A percentile compares a stretch with the other conserved stretches of the same genome.
Evolutionary conservation across 2,329 filamentous ascomycete species (phyloP).

Genomic region (Aspergillus pseudoterreus): DNA sequence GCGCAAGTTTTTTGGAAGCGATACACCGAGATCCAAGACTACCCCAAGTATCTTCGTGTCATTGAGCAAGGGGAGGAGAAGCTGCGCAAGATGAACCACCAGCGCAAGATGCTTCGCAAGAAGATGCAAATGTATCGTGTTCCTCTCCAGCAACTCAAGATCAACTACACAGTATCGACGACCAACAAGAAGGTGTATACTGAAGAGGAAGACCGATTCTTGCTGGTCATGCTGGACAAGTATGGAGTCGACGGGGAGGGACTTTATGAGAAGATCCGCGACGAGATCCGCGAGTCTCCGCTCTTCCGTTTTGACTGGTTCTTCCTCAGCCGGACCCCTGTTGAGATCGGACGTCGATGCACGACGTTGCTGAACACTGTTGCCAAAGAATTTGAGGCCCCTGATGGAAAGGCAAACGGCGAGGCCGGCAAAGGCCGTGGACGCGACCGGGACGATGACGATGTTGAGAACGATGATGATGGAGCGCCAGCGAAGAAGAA

Average conservation of each 20-base stretch:
- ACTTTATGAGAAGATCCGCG: conserved; percentile 90
- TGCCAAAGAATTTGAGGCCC: conserved; percentile 85
- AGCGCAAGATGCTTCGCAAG: conserved; percentile 87
- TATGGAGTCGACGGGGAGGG: conserved; percentile 87
- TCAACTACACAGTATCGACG: conserved; percentile 97
- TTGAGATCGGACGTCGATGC: conserved; percentile 88
- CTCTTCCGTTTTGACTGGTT: conserved; percentile 99
- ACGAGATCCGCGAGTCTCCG: conserved; percentile 91
- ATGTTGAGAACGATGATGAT: conserved; percentile 77
- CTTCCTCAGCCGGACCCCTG: conserved; percentile 89
- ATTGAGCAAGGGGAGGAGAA: conserved; percentile 94
- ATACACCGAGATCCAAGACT: conserved; percentile 85
- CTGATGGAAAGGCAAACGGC: conserved; percentile 51
- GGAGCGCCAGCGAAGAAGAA: conserved; percentile 92
- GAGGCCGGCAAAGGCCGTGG: conserved; percentile 64
- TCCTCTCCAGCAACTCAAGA: conserved; percentile 93
- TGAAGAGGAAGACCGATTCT: conserved; percentile 93
- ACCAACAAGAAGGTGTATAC: conserved; percentile 99
- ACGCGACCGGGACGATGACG: conserved; percentile 67
- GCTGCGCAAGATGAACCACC: conserved; percentile 81
- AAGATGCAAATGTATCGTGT: conserved; percentile 98
- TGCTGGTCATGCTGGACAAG: conserved; percentile 88
- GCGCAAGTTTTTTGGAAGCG: conserved; percentile 96
- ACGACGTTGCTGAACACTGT: conserved; percentile 93
- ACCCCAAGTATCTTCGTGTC: conserved; percentile 79